Base-by-base conservation (phyloP, 2,329 filamentous ascomycete species). In the Cercospora citrullina region DNA sequence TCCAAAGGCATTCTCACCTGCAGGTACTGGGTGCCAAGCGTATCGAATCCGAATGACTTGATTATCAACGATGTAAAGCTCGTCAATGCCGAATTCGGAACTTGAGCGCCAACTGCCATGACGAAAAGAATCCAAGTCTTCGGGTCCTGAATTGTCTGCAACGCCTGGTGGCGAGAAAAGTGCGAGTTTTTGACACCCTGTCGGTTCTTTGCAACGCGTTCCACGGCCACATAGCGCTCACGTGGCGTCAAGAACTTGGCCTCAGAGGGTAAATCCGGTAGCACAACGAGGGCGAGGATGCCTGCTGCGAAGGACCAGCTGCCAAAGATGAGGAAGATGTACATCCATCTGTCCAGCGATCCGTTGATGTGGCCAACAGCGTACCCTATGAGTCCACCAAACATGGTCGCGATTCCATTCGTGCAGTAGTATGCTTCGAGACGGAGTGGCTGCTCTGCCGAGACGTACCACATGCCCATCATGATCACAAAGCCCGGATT, bases 41-140 rank as follows among this genome's bases (percentile, higher is more conserved):
- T 84, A 61, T 82, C 81, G 71, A 85, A 80, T 18, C 80, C 80
- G 59, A 82, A 82, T 4, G 81, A 82, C 23, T 78, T 78, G 67
- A 85, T 81, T 63, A 85, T 83, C 28, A 85, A 79, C 8, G 81
- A 84, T 2, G 80, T 82, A 70, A 85, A 85, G 68, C 81, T 85
- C 0, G 86, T 87, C 45, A 87, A 74, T 0, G 85, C 86, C 0
- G 84, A 82, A 65, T 88, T 88, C 0, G 86, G 86, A 1, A 88
- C 80, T 69, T 87, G 85, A 0, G 85, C 85, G 0, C 83, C 85
- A 16, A 83, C 78, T 0, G 85, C 83, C 76, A 85, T 81, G 36
- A 87, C 69, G 66, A 87, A 87, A 5, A 89, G 73, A 14, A 88
- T 80, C 86, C 86, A 89, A 0, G 86, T 87, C 76, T 89, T 88